A percentile compares a stretch with the other conserved stretches of the same genome.
phyloP scores from a whole-genome alignment of 1,139 yeast genomes.

The Zygosaccharomyces pseudobailii region DNA sequence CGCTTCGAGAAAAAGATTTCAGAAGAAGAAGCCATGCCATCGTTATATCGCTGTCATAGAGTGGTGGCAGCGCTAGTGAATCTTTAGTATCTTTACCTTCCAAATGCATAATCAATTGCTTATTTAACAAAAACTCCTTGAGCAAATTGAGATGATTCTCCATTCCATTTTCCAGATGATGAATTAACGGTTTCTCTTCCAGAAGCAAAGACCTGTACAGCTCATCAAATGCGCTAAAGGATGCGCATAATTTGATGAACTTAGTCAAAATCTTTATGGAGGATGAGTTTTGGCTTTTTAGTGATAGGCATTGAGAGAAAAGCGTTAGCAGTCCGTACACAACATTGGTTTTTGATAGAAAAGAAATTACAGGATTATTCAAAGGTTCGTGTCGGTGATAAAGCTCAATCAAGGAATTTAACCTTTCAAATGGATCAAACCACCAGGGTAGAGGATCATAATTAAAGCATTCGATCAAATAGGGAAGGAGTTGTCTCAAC shows the following conservation, averaged over 20 bases:
- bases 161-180: constrained; percentile 24
- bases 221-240: constrained; percentile 30
- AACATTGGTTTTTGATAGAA: constrained; percentile 24
- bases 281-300: constrained; percentile 16
- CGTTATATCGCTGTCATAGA: constrained; percentile 25
- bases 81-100: constrained; percentile 4
- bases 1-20: constrained; percentile 72
- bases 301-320: constrained; percentile 22
- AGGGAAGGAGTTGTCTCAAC: constrained; percentile 23
- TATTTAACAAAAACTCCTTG: constrained; percentile 20
- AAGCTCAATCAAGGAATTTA: constrained; percentile 19
- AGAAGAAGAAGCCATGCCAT: constrained; percentile 40
- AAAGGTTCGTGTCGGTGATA: constrained; percentile 25
- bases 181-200: constrained; percentile 20
- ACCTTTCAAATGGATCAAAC: constrained; percentile 30
- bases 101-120: constrained; percentile 12
- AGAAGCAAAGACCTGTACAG: constrained; percentile 24
- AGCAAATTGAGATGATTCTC: constrained; percentile 22
- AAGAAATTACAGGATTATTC: constrained; percentile 26
- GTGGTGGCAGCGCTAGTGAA: constrained; percentile 19
- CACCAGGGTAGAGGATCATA: constrained; percentile 27
- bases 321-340: constrained; percentile 24
- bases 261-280: constrained; percentile 20
- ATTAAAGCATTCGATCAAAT: constrained; percentile 26
- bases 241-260: constrained; percentile 27